These are phyloP conservation scores for Talaromyces wortmannii DNA, from an alignment of 495 filamentous ascomycete genomes.

Conservation along the genomic window DNA sequence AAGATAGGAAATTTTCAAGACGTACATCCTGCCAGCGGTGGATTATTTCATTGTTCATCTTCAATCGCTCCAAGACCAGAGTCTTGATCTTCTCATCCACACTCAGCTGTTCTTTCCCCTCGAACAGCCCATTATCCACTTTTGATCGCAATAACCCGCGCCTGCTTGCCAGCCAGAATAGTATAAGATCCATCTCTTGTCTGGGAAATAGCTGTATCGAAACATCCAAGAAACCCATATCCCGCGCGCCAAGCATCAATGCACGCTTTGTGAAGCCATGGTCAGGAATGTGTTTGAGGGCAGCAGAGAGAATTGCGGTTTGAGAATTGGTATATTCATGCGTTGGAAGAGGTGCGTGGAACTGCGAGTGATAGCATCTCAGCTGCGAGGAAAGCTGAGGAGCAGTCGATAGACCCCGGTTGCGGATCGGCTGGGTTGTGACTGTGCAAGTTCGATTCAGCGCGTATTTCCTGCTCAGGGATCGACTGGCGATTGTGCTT, in stretches of 20 bases:
- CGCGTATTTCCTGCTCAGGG: not conserved
- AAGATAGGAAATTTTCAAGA: conserved; percentile 6
- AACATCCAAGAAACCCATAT: conserved; percentile 79
- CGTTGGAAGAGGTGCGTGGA: conserved; percentile 42
- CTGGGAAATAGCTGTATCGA: conserved; percentile 74
- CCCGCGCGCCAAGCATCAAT: conserved; percentile 70
- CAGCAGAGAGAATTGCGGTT: conserved; percentile 69
- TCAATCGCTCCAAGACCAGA: conserved; percentile 64
- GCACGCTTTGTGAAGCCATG: conserved; percentile 74
- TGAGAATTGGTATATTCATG: conserved; percentile 63
- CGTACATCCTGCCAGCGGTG: conserved; percentile 78
- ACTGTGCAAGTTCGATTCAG: not conserved
- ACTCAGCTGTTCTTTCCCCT: conserved; percentile 15
- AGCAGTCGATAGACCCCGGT: conserved; percentile 4
- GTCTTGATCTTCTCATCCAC: conserved; percentile 53
- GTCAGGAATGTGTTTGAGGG: conserved; percentile 68
- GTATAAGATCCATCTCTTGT: conserved; percentile 73
- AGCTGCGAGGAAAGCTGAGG: conserved; percentile 4
- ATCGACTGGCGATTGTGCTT: not conserved
- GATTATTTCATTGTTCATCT: conserved; percentile 63
- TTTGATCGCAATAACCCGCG: conserved; percentile 45
- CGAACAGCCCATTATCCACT: conserved; percentile 35
- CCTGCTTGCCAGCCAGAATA: conserved; percentile 71
- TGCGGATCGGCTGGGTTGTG: not conserved
- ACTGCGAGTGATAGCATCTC: conserved; percentile 68